phyloP scores from a whole-genome alignment of 1,284 basidiomycete species.

The Naganishia sp. region DNA sequence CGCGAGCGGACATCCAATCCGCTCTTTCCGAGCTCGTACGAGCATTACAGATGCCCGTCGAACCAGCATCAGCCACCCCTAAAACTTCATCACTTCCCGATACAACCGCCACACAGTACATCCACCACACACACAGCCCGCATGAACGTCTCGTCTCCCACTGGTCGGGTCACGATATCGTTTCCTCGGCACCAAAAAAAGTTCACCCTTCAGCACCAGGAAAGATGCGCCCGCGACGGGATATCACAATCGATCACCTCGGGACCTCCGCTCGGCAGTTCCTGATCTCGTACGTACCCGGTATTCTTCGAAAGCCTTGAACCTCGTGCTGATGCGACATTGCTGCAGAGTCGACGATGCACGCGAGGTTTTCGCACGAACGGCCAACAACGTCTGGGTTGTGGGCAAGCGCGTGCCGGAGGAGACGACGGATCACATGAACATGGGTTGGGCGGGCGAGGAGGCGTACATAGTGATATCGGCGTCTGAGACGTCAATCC shows the following conservation, averaged over 20 bases:
- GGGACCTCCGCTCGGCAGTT: background rate
- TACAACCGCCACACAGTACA: background rate
- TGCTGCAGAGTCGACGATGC: slow-evolving; percentile 11
- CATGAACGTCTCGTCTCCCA: background rate
- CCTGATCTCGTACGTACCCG: slow-evolving; percentile 4
- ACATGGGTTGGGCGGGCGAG: background rate
- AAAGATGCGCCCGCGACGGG: background rate
- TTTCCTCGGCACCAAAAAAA: too few relatives aligned
- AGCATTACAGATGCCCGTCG: background rate
- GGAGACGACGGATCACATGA: background rate
- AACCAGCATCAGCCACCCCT: background rate
- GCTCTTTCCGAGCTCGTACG: background rate
- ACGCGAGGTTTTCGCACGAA: slow-evolving; percentile 9
- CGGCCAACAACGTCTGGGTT: slow-evolving; percentile 13
- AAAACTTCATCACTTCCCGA: background rate
- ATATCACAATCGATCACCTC: slow-evolving; percentile 4
- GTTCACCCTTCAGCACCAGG: background rate
- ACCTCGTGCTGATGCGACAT: background rate
- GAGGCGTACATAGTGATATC: slow-evolving; percentile 3
- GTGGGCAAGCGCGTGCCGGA: background rate
- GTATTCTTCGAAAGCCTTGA: background rate
- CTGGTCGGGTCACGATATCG: background rate
- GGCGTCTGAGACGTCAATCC: slow-evolving; percentile 15
- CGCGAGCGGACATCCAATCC: background rate
- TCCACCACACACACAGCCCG: background rate